Base-by-base conservation (phyloP, 2,329 filamentous ascomycete species). In the Colletotrichum cordylinicola region DNA sequence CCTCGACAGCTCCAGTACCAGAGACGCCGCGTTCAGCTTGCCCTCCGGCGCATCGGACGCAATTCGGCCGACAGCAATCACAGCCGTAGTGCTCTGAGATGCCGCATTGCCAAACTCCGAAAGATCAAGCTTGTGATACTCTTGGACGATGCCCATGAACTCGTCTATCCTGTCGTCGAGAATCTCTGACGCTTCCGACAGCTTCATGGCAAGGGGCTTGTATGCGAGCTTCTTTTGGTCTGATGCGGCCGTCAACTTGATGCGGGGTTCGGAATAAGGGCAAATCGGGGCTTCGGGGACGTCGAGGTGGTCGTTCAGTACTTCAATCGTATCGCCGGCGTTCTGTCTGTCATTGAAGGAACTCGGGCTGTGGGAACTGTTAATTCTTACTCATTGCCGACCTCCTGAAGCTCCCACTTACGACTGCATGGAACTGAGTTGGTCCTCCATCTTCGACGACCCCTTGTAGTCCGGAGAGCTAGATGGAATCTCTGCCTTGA, bases 101-200 rank as follows among this genome's bases (percentile, higher is more conserved):
- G 95, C 94, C 15, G 97, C 95, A 82, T 95, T 98, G 64, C 96
- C 96, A 83, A 99, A 98, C 0, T 92, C 94, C 21, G 91, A 90
- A 75, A 97, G 93, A 21, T 97, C 94, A 8, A 98, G 87, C 16
- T 91, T 88, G 84, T 98, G 91, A 78, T 96, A 89, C 72, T 93
- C 91, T 84, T 95, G 93, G 7, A 98, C 89, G 2, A 96, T 84
- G n/a, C 88, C 86, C 75, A 92, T 90, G 81, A 98, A 98, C 77
- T 96, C 95, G 80, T 98, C 96, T 86, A 99, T 98, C 80, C 96
- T 91, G 84, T 98, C 96, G 85, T 99, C 97, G 9, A 98, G 90
- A 60, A 98, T 95, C 83, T 98, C 96, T 6, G 96, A 98, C 0
- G 95, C 93, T 83, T 98, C 96, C 7, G 95, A 96, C 8, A 97